phyloP scores from a whole-genome alignment of 805 yeast genomes.

The Grigorovia yakushimaensis region DNA sequence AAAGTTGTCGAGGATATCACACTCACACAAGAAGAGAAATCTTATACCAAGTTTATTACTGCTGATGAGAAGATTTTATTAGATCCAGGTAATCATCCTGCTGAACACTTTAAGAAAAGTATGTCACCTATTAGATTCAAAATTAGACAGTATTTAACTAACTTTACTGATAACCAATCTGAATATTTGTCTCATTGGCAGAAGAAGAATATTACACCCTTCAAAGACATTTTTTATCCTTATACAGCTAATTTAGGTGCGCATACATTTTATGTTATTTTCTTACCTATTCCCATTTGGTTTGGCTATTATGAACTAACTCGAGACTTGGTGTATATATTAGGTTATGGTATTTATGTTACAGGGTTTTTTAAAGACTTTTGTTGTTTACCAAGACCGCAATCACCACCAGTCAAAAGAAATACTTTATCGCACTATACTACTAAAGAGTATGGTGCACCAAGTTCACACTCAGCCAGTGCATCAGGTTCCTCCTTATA shows the following conservation, averaged over 20 bases:
- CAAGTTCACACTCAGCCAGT: slow-evolving; percentile 87
- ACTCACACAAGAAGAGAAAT: background rate
- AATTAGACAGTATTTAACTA: slow-evolving; percentile 45
- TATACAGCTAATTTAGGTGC: slow-evolving; percentile 85
- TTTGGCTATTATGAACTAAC: slow-evolving; percentile 51
- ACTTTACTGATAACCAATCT: slow-evolving; percentile 58
- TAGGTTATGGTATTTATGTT: slow-evolving; percentile 48
- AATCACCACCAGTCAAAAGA: slow-evolving; percentile 83
- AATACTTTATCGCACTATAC: slow-evolving; percentile 85
- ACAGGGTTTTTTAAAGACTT: slow-evolving; percentile 77
- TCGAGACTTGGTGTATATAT: slow-evolving; percentile 62
- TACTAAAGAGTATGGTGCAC: slow-evolving; percentile 90
- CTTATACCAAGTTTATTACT: background rate
- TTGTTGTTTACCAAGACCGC: slow-evolving; percentile 85
- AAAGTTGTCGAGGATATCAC: slow-evolving; percentile 1
- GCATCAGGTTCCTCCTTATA: slow-evolving; percentile 74
- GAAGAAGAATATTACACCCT: slow-evolving; percentile 35
- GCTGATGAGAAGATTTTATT: slow-evolving; percentile 5
- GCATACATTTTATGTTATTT: slow-evolving; percentile 85
- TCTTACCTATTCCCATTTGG: slow-evolving; percentile 84
- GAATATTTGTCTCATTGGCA: slow-evolving; percentile 50
- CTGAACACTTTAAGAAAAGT: slow-evolving; percentile 51
- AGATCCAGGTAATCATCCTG: slow-evolving; percentile 72
- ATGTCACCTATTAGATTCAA: slow-evolving; percentile 48
- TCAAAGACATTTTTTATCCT: slow-evolving; percentile 69